phyloP scores from a whole-genome alignment of 805 yeast species.

The Maudiozyma bulderi region DNA sequence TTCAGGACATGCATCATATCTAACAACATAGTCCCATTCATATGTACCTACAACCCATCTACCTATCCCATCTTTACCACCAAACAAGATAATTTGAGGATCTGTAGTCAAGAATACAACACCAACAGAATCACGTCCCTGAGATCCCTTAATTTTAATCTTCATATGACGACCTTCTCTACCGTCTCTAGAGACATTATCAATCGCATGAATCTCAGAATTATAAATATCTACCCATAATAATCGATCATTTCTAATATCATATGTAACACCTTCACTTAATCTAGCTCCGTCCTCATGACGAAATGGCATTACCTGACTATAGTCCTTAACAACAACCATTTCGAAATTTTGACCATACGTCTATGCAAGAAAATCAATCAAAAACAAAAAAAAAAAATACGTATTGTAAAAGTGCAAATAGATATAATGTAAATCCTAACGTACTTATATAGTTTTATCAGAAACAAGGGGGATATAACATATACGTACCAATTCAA shows the following conservation, averaged over 20 bases:
- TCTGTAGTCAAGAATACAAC: constrained; percentile 46
- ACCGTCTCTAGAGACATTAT: constrained; percentile 1
- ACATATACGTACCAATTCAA: too few relatives aligned
- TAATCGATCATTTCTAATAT: constrained; percentile 41
- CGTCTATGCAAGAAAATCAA: neutral
- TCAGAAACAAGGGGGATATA: too few relatives aligned
- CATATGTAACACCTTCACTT: constrained; percentile 60
- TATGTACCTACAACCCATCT: constrained; percentile 36
- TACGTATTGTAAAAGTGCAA: too few relatives aligned
- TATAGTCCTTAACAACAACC: constrained; percentile 6
- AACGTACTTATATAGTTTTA: too few relatives aligned
- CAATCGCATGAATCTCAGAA: constrained; percentile 28
- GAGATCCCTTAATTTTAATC: neutral
- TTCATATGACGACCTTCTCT: constrained; percentile 1
- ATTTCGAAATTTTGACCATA: neutral
- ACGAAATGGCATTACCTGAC: constrained; percentile 12
- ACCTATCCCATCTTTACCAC: constrained; percentile 58
- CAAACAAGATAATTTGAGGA: constrained; percentile 43
- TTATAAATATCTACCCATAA: constrained; percentile 36
- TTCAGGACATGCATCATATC: constrained; percentile 28
- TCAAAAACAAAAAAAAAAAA: neutral
- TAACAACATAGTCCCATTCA: constrained; percentile 30
- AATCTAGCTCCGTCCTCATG: constrained; percentile 31
- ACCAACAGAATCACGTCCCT: constrained; percentile 43
- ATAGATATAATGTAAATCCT: too few relatives aligned